Base-by-base conservation (phyloP, 2,329 filamentous ascomycete genomes). In the Penicillium sp. region DNA sequence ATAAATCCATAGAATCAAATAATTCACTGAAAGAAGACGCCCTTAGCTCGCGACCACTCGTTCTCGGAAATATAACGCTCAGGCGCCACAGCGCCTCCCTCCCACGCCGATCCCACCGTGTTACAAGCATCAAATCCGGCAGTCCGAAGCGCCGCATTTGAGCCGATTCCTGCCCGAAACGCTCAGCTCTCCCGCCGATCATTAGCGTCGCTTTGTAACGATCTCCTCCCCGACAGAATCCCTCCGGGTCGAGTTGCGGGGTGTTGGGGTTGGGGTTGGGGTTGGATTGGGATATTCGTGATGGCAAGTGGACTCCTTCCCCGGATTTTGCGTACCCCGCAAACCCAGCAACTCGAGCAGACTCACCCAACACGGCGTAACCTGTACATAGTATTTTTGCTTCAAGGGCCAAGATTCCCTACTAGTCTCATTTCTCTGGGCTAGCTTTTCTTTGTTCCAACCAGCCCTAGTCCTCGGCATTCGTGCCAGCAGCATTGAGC, bases 91-190 rank as follows among this genome's bases (percentile, higher is more conserved):
- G 17, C 34, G 18, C 33, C 33, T 21, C 34, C 13, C 13, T 13
- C 15, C 20, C 10, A 7, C 20, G 12, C 20, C 18, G 3, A 17
- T 13, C 10, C 34, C 15, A 10, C 7, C 2, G 20, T n/a, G 10
- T 27, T n/a, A n/a, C 37, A 3, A 24, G 21, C 4, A 26, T 17
- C 33, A 39, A 46, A 51, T 41, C 15, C 12, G 34, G 42, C 33
- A 51, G 12, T 32, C 20, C 21, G 42, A 46, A 51, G 18, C 42
- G 34, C 48, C 33, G 21, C 20, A 26, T 33, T 15, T 12, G 20
- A 27, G 34, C n/a, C 26, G 33, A 51, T 36, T 42, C 24, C 15
- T 47, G 23, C 30, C 43, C 30, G 24, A 47, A 39, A 24, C 21
- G 27, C 17, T 17, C 20, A 18, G 21, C 10, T 21, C 10, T 4